These are phyloP conservation scores for Xylaria bambusicola DNA, from an alignment of 495 filamentous ascomycete genomes.

Conservation along the genomic window DNA sequence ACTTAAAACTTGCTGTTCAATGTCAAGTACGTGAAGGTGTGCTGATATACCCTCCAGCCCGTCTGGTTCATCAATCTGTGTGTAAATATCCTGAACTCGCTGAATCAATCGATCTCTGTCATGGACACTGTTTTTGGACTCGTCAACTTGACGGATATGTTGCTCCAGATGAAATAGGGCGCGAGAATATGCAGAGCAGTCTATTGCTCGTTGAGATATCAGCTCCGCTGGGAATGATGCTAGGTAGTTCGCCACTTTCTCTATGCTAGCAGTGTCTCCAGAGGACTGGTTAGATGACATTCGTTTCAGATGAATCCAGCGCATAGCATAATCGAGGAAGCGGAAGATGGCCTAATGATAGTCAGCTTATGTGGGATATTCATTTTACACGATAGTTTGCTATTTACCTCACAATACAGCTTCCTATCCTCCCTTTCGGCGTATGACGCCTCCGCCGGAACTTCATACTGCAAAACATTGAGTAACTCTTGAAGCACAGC, in stretches of 20 bases:
- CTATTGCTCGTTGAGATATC: constrained; percentile 80
- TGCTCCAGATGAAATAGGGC: constrained; percentile 94
- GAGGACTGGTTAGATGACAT: constrained; percentile 32
- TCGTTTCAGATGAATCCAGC: constrained; percentile 84
- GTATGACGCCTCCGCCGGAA: constrained; percentile 52
- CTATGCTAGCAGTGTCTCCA: constrained; percentile 37
- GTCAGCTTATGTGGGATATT: neutral
- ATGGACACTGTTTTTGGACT: constrained; percentile 35
- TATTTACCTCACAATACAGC: constrained; percentile 76
- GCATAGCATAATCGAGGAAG: constrained; percentile 85
- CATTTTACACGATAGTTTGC: neutral
- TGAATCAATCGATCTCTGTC: constrained; percentile 64
- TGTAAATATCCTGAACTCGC: constrained; percentile 87
- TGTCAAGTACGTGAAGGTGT: constrained; percentile 74
- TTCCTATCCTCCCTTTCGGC: constrained; percentile 68
- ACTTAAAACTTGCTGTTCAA: constrained; percentile 89
- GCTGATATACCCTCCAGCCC: constrained; percentile 93
- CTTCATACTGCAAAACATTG: constrained; percentile 65
- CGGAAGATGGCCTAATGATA: constrained; percentile 75
- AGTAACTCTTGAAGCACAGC: constrained; percentile 71
- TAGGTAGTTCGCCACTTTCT: constrained; percentile 48
- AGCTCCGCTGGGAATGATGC: constrained; percentile 77
- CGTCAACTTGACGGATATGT: constrained; percentile 62
- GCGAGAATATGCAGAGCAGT: constrained; percentile 89
- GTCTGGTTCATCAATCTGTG: constrained; percentile 95